Conservation (phyloP, 2,329 filamentous ascomycete species). For the Neurospora crassa region DNA sequence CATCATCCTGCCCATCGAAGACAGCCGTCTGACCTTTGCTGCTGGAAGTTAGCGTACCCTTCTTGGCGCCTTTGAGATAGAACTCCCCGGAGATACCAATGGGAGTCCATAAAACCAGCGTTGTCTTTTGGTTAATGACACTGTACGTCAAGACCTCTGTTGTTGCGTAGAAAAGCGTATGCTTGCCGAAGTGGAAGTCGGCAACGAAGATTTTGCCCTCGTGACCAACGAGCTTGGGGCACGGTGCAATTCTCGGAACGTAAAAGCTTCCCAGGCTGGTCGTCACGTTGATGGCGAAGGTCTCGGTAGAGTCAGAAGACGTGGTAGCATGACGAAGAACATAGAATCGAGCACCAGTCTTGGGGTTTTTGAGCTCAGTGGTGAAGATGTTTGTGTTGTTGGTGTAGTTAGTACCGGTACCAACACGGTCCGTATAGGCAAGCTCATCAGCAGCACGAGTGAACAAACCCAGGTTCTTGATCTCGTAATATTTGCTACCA, state of each 20-base stretch:
- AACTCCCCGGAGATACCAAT: constrained; percentile 15
- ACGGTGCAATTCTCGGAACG: constrained; percentile 30
- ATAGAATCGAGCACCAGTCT: constrained; percentile 40
- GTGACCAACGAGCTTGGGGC: constrained; percentile 33
- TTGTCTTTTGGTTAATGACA: constrained; percentile 30
- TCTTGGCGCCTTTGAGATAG: constrained; percentile 38
- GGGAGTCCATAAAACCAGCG: not conserved
- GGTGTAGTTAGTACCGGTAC: constrained; percentile 37
- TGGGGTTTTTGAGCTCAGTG: constrained; percentile 42
- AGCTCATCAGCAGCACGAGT: constrained; percentile 41
- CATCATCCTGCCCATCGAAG: not conserved
- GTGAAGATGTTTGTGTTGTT: constrained; percentile 32
- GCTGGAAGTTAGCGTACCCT: constrained; percentile 40
- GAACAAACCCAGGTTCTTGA: constrained; percentile 44
- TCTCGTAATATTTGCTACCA: constrained; percentile 42
- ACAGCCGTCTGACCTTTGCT: constrained; percentile 4
- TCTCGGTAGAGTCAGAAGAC: not conserved
- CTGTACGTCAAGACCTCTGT: constrained; percentile 39
- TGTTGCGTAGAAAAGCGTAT: constrained; percentile 40
- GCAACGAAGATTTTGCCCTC: constrained; percentile 46
- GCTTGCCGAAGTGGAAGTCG: constrained; percentile 38
- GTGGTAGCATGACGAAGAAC: constrained; percentile 21
- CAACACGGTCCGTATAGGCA: constrained; percentile 41
- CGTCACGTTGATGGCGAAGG: constrained; percentile 15
- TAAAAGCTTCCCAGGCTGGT: constrained; percentile 35